phyloP scores from a whole-genome alignment of 805 yeast species.

The Schwanniomyces occidentalis region DNA sequence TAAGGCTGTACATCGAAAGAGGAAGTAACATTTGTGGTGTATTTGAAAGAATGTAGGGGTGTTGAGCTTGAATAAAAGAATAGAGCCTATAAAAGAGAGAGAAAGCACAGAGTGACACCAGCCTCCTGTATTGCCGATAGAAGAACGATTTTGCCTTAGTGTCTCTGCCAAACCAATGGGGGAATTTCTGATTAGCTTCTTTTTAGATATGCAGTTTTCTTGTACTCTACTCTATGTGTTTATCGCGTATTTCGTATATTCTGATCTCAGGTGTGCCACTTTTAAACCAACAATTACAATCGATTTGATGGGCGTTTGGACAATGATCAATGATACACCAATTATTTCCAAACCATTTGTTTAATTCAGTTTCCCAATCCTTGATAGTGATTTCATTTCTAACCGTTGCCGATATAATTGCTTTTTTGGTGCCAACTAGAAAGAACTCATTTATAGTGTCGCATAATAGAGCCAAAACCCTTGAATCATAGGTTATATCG shows the following conservation, averaged over 20 bases:
- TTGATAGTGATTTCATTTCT: constrained; percentile 49
- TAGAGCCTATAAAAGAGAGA: too few relatives aligned
- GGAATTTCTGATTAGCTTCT: too few relatives aligned
- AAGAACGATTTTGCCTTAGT: too few relatives aligned
- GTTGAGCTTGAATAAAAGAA: too few relatives aligned
- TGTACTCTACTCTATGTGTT: too few relatives aligned
- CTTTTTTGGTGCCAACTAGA: constrained; percentile 23
- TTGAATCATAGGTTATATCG: constrained; percentile 82
- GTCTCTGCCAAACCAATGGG: too few relatives aligned
- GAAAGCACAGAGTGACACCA: too few relatives aligned
- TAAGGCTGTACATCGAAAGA: too few relatives aligned
- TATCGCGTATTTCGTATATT: constrained; percentile 19
- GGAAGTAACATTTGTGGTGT: too few relatives aligned
- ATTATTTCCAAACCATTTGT: constrained; percentile 15
- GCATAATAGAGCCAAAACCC: constrained; percentile 57
- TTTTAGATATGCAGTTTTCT: too few relatives aligned
- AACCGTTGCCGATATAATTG: constrained; percentile 70
- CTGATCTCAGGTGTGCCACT: constrained; percentile 27
- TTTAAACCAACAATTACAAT: constrained; percentile 21
- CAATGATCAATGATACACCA: constrained; percentile 25
- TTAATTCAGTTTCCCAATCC: constrained; percentile 31
- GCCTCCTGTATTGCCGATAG: too few relatives aligned
- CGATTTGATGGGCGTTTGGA: constrained; percentile 11
- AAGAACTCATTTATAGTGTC: constrained; percentile 45
- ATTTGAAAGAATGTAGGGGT: too few relatives aligned